phyloP scores from a whole-genome alignment of 768 basidiomycete species.

The Naganishia friedmannii region DNA sequence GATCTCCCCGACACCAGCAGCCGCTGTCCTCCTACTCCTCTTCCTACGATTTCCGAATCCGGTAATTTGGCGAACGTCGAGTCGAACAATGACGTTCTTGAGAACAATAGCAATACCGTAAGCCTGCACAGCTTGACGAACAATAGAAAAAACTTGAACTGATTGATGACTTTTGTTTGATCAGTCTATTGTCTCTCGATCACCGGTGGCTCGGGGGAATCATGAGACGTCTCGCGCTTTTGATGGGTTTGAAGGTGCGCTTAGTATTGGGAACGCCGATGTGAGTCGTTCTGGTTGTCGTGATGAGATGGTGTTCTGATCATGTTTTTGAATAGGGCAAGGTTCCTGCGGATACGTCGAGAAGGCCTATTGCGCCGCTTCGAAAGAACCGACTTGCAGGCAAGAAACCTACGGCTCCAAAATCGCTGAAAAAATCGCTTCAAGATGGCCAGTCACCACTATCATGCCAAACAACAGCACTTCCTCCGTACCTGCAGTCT shows the following conservation, averaged over 20 bases:
- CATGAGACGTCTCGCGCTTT: not conserved
- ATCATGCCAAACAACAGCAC: not conserved
- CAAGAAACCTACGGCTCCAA: not conserved
- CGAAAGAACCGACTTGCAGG: conserved; percentile 9
- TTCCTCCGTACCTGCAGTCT: not conserved
- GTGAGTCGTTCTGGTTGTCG: not conserved
- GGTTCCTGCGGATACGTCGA: not conserved
- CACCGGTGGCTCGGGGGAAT: conserved; percentile 6
- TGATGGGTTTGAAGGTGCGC: not conserved
- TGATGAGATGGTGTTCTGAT: not conserved
- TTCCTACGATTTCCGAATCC: not conserved
- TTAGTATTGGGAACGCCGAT: conserved; percentile 1
- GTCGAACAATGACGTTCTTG: not conserved
- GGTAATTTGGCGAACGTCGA: not conserved
- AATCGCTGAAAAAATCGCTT: not conserved
- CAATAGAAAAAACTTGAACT: conserved; percentile 2
- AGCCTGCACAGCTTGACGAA: not conserved
- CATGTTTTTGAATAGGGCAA: too few relatives aligned
- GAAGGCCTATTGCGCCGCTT: not conserved
- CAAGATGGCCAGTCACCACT: not conserved
- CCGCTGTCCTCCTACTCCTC: not conserved
- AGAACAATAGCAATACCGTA: conserved; percentile 13
- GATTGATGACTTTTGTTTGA: conserved; percentile 4
- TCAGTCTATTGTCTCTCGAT: conserved; percentile 24
- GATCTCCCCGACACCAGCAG: not conserved